These are phyloP conservation scores for Breynia disticha DNA, from an alignment of 441 rosid genomes.

Conservation along the genomic window DNA sequence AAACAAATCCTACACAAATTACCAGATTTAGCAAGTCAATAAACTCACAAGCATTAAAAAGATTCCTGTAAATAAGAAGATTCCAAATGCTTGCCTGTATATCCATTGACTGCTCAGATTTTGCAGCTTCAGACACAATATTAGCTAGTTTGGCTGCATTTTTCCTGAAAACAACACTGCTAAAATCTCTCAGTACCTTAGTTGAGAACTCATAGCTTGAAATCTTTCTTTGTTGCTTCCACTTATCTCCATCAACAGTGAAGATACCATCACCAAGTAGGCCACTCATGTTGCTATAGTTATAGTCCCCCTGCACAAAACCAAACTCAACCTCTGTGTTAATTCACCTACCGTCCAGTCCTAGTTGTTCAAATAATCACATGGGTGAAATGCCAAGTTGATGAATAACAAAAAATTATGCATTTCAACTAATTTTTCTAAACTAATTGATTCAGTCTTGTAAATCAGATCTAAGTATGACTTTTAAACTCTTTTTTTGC, in stretches of 20 bases:
- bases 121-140: constrained; percentile 30
- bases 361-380: too few species aligned
- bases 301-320: constrained; percentile 27
- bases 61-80: background rate
- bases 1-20: constrained; percentile 28
- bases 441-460: too few species aligned
- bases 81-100: constrained; percentile 28
- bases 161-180: constrained; percentile 28
- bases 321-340: background rate
- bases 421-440: too few species aligned
- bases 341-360: too few species aligned
- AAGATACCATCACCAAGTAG: constrained; percentile 47
- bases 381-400: too few species aligned
- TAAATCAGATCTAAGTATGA: too few species aligned
- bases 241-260: constrained; percentile 39
- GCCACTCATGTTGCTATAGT: constrained; percentile 26
- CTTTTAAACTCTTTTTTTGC: too few species aligned
- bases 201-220: constrained; percentile 46
- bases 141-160: constrained; percentile 36
- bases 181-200: constrained; percentile 37
- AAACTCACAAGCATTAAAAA: background rate
- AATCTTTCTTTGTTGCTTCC: constrained; percentile 44
- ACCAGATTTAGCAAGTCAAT: too few species aligned
- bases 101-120: constrained; percentile 26
- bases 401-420: too few species aligned